Base-by-base conservation (phyloP, 495 filamentous ascomycete genomes). In the Tuber calosporum region DNA sequence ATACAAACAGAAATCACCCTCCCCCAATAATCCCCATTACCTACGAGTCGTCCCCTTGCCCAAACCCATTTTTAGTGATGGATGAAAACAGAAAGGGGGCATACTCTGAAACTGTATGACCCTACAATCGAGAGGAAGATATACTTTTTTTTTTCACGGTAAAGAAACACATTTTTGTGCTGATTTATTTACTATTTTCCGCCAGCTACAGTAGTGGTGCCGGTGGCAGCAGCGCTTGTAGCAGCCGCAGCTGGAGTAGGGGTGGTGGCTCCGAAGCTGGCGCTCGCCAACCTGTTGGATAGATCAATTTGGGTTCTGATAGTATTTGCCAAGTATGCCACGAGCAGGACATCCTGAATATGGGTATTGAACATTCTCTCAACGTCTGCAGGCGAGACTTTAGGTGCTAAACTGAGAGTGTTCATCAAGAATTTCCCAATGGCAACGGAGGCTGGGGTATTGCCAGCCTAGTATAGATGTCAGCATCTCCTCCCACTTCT, bases 341-440 rank as follows among this genome's bases (percentile, higher is more conserved):
- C 93, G 79, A 97, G 91, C 68, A 99, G 89, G 73, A 99, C 93
- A 82, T 99, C 95, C 85, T 99, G 95, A 83, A 99, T 92, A 85
- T 99, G 95, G 85, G 96, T 96, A 87, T 99, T 98, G 88, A 99
- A 99, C 86, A 97, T 94, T 80, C 90, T 84, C 87, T 99, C 95
- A 80, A 99, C 92, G 79, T 94, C 91, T 68, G 89, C 87, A 9
- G 89, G 86, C 74, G 95, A 91, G 11, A 99, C 95, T 86, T 97
- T 98, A 73, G 95, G 95, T 41, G 94, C 93, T 74, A 99, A 85
- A 69, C 91, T 92, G 69, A 99, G 86, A 42, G 94, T 89, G 84
- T 94, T 93, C 85, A 98, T 90, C 72, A 99, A 85, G 83, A 93
- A 96, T 84, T 98, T 96, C 70, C 95, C 95, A 74, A 99, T 86